Conservation (phyloP, 805 yeast genomes). For the Zygosaccharomyces bailii region DNA sequence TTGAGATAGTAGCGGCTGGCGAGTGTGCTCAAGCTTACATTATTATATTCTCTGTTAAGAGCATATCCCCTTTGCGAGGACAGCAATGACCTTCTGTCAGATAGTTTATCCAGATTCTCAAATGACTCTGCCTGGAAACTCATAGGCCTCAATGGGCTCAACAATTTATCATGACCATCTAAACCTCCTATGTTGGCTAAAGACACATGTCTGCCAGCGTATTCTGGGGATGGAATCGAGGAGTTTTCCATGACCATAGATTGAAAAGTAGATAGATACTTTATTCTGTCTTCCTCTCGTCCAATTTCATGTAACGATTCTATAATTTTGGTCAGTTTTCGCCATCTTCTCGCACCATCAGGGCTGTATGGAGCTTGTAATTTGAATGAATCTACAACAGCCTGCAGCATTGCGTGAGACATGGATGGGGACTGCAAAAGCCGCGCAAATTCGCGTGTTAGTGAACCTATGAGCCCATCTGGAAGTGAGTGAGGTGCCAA, state of each 20-base stretch:
- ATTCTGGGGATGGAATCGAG: constrained; percentile 14
- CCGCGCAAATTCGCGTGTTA: constrained; percentile 21
- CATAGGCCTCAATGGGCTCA: constrained; percentile 21
- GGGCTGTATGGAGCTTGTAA: constrained; percentile 15
- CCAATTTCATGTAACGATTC: constrained; percentile 19
- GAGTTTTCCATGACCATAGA: constrained; percentile 16
- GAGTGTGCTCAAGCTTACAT: constrained; percentile 21
- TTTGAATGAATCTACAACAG: constrained; percentile 21
- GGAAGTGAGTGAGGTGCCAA: constrained; percentile 28
- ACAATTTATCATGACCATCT: constrained; percentile 16
- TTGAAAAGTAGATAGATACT: constrained; percentile 23
- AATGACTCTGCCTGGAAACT: constrained; percentile 39
- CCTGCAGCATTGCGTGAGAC: constrained; percentile 20
- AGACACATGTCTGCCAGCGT: constrained; percentile 1
- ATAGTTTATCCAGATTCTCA: constrained; percentile 39
- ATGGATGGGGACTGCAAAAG: constrained; percentile 19
- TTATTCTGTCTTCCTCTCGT: constrained; percentile 20
- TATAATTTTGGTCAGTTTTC: constrained; percentile 19
- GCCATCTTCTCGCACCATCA: constrained; percentile 24
- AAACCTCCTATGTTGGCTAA: constrained; percentile 11
- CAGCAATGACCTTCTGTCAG: constrained; percentile 38
- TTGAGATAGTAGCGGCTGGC: constrained; percentile 35
- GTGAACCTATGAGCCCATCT: constrained; percentile 14
- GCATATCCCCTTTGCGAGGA: constrained; percentile 26
- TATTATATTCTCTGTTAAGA: constrained; percentile 9